Percentiles rank a stretch among this genome's conserved stretches.
These are phyloP conservation scores for Cenchrus purpureus DNA, from an alignment of 176 grass and related monocot species.

Conservation along the genomic window DNA sequence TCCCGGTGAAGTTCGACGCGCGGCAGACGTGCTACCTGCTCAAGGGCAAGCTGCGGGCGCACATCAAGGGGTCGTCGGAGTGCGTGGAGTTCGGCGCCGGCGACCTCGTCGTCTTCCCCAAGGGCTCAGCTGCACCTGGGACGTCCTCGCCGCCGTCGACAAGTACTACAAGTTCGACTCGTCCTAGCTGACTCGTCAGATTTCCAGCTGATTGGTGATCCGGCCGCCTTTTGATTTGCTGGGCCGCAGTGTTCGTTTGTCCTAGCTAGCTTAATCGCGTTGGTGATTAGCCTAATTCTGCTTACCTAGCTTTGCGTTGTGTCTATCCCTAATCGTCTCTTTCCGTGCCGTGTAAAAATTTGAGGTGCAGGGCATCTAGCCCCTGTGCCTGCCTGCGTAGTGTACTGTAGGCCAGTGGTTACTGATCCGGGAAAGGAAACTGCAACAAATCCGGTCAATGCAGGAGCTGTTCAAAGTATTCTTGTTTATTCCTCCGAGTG, in stretches of 20 bases:
- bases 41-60: conserved; percentile 78
- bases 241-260: background rate
- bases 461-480: conserved; percentile 50
- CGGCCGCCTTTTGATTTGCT: background rate
- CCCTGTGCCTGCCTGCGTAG: background rate
- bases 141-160: conserved; percentile 73
- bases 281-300: conserved; percentile 38
- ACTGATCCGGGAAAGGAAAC: conserved; percentile 38
- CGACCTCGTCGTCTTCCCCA: conserved; percentile 90
- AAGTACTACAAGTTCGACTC: conserved; percentile 97
- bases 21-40: conserved; percentile 88
- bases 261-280: background rate
- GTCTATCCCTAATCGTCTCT: background rate
- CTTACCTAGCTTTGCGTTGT: conserved; percentile 1
- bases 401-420: conserved; percentile 25
- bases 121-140: conserved; percentile 92
- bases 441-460: conserved; percentile 40
- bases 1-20: conserved; percentile 83
- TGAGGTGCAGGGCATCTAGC: conserved; percentile 34
- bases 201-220: background rate
- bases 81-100: conserved; percentile 89
- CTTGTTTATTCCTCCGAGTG: conserved; percentile 48
- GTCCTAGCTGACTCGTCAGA: conserved; percentile 44
- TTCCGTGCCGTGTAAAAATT: background rate
- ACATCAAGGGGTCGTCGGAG: conserved; percentile 73